Conservation (phyloP, 2,329 filamentous ascomycete species). For the Epichloe glyceriae region DNA sequence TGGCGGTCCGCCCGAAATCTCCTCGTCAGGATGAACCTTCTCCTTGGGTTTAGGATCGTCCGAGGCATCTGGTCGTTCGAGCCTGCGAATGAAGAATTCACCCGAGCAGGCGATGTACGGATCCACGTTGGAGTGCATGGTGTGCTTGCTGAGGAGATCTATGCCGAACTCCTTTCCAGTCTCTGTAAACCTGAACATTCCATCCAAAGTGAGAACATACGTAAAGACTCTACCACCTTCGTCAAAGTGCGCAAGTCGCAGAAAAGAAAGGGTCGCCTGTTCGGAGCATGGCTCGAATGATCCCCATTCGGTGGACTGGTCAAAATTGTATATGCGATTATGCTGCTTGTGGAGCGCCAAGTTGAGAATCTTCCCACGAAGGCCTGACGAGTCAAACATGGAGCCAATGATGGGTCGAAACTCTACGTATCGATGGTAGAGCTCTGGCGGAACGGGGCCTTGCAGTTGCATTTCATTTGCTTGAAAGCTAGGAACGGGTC, state of each 20-base stretch:
- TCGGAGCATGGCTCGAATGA: conserved; percentile 51
- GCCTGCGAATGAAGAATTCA: conserved; percentile 77
- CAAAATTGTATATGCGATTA: conserved; percentile 76
- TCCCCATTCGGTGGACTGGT: conserved; percentile 61
- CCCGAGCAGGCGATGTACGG: conserved; percentile 86
- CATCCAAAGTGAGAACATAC: conserved; percentile 81
- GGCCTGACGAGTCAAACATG: conserved; percentile 70
- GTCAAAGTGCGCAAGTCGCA: conserved; percentile 77
- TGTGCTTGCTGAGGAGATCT: conserved; percentile 86
- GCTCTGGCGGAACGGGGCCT: conserved; percentile 64
- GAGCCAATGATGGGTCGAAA: conserved; percentile 81
- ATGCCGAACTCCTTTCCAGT: conserved; percentile 93
- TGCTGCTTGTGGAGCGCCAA: conserved; percentile 86
- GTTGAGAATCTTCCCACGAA: conserved; percentile 70
- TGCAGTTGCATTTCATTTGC: conserved; percentile 80
- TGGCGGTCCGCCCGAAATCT: conserved; percentile 34
- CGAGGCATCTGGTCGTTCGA: conserved; percentile 35
- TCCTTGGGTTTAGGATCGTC: conserved; percentile 30
- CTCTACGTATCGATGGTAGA: conserved; percentile 90
- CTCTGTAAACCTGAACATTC: conserved; percentile 80
- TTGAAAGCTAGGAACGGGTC: conserved; percentile 57
- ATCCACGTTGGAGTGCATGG: conserved; percentile 88
- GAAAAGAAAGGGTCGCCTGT: conserved; percentile 64
- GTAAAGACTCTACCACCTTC: conserved; percentile 80
- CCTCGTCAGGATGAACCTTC: conserved; percentile 38